Base-by-base conservation (phyloP, 805 yeast genomes). In the Kuraishia hungarica region DNA sequence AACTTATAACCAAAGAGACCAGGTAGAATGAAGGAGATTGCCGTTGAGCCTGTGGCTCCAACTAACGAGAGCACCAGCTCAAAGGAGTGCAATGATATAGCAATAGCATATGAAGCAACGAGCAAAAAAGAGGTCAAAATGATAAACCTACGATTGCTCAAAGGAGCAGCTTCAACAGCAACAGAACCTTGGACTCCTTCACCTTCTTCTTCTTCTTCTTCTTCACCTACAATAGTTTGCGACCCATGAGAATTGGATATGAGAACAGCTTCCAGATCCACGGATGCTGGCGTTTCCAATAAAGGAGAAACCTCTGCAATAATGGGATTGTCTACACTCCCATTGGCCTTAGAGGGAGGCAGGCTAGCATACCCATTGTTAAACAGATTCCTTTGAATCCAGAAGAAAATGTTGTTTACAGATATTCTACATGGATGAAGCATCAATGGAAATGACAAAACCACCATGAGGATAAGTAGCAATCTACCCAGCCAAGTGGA, bases 11-110 rank as follows among this genome's bases (percentile, higher is more conserved):
- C 93, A 67, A 87, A 87, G 55, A 84, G 71, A 0, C 96, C 94
- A 0, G 96, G 96, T 49, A 87, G 72, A 10, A 86, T 86, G 67
- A 87, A 87, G 23, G 90, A 83, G 53, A 87, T 87, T 24, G 89
- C 74, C 0, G 92, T 88, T 3, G 92, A 87, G 0, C 96, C 96
- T 0, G 94, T 87, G 4, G 92, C 86, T 2, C 96, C 96, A 10
- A 87, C 91, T 53, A 87, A 71, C 1, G 93, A 82, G 51, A 87
- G 68, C 2, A 87, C 87, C 39, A 80, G 76, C 54, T 86, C 92
- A 63, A 87, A 81, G 0, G 89, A 84, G 1, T 76, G 71, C 10
- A 87, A 78, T 10, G 81, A 67, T 0, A 83, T 67, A 0, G 96
- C 89, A 17, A 82, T 67, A 0, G 75, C 56, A 62, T 86, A 87